Base-by-base conservation (phyloP, 2,329 filamentous ascomycete genomes). In the Phialocephala subalpina region DNA sequence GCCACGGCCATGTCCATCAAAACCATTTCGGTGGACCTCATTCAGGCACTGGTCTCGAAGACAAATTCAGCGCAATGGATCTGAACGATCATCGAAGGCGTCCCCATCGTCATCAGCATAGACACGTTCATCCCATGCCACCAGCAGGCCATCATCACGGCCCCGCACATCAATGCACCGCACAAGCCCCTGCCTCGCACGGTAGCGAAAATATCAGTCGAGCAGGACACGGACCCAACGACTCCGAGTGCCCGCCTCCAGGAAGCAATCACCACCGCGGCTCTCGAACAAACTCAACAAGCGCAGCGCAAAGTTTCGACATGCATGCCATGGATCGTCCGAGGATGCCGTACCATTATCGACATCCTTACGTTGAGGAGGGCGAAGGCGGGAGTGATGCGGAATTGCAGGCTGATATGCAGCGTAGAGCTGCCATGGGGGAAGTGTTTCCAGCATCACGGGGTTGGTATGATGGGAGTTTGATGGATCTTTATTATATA, bases 301-400 rank as follows among this genome's bases (percentile, higher is more conserved):
- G 18, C 8, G 18, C 40, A 14, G 60, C 63, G 12, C 55, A 36
- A n/a, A 62, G 57, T 20, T 67, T 65, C 20, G 62, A 69, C 20
- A 58, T 58, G 18, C 45, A 61, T 18, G 62, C 52, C 2, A 64
- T 68, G 59, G 67, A 67, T 58, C 62, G 66, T 12, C 58, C 52
- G 6, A 60, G 66, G 29, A 66, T 65, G 57, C 62, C 68, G 1
- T 71, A 65, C 25, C 64, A 70, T 49, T 72, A 71, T 55, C 67
- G 69, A 14, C 42, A 52, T 20, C 65, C 63, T 8, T 73, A 74
- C 40, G 70, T 71, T 18, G 70, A 72, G 42, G 69, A 71, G 59
- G 69, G 67, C 18, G 60, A 70, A 47, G 67, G 63, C 27, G 64
- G 67, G 33, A 60, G 66, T 27, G 70, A 71, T 8, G 66, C 61